A percentile compares a stretch with the other conserved stretches of the same genome.
These are phyloP conservation scores for Bonia amplexicaulis DNA, from an alignment of 176 grass and related monocot genomes.

Conservation along the genomic window DNA sequence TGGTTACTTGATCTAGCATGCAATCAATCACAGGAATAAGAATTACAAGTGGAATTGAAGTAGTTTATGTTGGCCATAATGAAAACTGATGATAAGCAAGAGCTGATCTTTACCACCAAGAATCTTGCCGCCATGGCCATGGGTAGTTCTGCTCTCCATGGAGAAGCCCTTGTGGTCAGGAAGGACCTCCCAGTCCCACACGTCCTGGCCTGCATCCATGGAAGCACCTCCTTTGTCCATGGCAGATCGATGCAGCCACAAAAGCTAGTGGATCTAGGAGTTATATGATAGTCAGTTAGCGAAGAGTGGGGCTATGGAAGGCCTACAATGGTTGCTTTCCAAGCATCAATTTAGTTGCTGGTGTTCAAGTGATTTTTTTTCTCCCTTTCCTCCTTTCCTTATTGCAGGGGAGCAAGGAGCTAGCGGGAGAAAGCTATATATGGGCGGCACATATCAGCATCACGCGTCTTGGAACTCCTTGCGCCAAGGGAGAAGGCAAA, in stretches of 20 bases:
- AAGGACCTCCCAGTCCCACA: constrained; percentile 95
- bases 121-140: not conserved
- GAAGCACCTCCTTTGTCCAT: not conserved
- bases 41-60: constrained; percentile 9
- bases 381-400: not conserved
- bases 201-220: constrained; percentile 31
- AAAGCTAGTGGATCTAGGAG: constrained; percentile 8
- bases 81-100: not conserved
- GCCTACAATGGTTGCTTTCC: constrained; percentile 19
- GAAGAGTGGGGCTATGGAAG: not conserved
- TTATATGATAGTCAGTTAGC: not conserved
- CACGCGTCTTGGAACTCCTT: constrained; percentile 10
- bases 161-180: constrained; percentile 42
- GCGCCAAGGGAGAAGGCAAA: constrained; percentile 22
- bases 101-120: constrained; percentile 20
- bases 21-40: not conserved
- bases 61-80: not conserved
- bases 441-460: not conserved
- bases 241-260: not conserved
- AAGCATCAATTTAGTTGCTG: constrained; percentile 16
- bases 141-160: not conserved
- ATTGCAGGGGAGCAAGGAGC: constrained; percentile 17
- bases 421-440: constrained; percentile 23
- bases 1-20: not conserved
- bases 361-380: not conserved